Evolutionary conservation across 306 rosid species (phyloP).

Genomic region (Lablab purpureus): DNA sequence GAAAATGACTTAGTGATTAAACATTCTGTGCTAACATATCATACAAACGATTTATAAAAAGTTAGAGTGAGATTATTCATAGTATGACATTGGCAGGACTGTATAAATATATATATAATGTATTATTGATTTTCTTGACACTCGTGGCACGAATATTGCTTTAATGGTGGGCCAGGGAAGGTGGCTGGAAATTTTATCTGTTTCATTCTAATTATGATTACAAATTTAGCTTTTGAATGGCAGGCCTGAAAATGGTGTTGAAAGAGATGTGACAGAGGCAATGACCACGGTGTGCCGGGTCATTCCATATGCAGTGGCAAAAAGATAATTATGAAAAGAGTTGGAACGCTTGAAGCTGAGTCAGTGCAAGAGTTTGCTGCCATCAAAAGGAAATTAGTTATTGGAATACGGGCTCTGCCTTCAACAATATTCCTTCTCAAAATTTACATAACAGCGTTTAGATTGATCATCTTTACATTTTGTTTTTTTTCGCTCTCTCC

Average conservation of each 20-base stretch:
- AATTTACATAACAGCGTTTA: conserved; percentile 31
- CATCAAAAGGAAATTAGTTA: conserved; percentile 43
- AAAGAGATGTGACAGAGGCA: conserved; percentile 61
- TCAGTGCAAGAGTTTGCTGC: conserved; percentile 41
- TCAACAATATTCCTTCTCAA: conserved; percentile 27
- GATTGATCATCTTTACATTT: conserved; percentile 20
- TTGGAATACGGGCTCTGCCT: conserved; percentile 44
- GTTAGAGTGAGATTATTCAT: too few species aligned
- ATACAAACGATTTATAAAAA: background rate
- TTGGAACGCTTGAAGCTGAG: conserved; percentile 44
- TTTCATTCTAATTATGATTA: conserved; percentile 57
- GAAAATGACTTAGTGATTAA: too few species aligned
- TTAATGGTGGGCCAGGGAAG: conserved; percentile 44
- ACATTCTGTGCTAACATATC: too few species aligned
- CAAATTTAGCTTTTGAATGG: conserved; percentile 58
- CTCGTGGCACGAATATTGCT: background rate
- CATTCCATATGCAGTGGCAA: conserved; percentile 33
- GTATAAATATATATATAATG: background rate
- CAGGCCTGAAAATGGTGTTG: conserved; percentile 69
- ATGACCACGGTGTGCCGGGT: conserved; percentile 50
- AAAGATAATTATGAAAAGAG: conserved; percentile 35
- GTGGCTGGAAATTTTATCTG: conserved; percentile 41
- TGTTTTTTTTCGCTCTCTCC: conserved; percentile 36
- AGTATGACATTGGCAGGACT: too few species aligned
- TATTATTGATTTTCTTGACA: background rate